Evolutionary conservation across 164 flowering plant genomes (phyloP).

Genomic region (Malania oleifera): DNA sequence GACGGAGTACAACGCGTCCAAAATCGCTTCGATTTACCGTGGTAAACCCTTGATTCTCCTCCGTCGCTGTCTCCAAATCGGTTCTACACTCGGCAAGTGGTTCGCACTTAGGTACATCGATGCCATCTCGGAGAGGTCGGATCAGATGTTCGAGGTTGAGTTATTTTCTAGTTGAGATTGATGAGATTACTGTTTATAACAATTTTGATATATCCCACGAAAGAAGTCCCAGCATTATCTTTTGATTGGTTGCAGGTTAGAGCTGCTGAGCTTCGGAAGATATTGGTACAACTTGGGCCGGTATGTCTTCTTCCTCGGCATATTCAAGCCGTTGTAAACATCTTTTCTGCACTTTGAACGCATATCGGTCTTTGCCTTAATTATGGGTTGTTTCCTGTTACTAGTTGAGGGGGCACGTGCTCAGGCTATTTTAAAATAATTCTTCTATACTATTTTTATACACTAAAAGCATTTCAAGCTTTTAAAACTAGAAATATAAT

Average conservation of each 20-base stretch:
- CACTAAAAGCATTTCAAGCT: too few species aligned
- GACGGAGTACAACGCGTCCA: constrained; percentile 42
- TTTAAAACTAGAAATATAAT: too few species aligned
- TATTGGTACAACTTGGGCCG: constrained; percentile 86
- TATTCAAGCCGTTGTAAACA: not conserved
- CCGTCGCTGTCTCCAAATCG: constrained; percentile 68
- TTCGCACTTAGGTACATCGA: constrained; percentile 58
- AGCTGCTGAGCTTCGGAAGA: constrained; percentile 80
- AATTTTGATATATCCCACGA: not conserved
- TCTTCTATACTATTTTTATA: too few species aligned
- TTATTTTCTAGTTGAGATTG: not conserved
- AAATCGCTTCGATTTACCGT: constrained; percentile 48
- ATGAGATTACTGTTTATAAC: not conserved
- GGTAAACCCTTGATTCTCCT: constrained; percentile 57
- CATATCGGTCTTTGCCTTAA: too few species aligned
- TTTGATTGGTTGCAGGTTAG: constrained; percentile 50
- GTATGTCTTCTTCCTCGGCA: constrained; percentile 28
- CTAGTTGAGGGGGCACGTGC: too few species aligned
- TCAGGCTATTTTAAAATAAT: too few species aligned
- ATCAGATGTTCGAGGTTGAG: constrained; percentile 71
- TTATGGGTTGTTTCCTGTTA: too few species aligned
- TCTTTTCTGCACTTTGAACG: too few species aligned
- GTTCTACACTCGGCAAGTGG: constrained; percentile 68
- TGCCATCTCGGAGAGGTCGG: constrained; percentile 43
- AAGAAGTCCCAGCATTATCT: constrained; percentile 4